Conservation (phyloP, 257 asterid species). For the Fraxinus pennsylvanica region DNA sequence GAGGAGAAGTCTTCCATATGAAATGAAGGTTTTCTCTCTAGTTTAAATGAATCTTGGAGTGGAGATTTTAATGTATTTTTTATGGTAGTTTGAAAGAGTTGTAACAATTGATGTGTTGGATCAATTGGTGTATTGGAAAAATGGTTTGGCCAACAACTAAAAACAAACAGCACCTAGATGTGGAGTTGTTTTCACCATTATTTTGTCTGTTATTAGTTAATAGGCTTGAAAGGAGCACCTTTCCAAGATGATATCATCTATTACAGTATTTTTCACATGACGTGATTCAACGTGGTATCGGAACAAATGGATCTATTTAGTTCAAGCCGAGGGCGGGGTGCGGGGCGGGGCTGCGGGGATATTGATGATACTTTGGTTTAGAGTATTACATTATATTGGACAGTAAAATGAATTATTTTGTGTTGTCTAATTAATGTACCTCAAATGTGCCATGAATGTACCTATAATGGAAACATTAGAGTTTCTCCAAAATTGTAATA, state of each 20-base stretch:
- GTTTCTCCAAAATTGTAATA: not conserved
- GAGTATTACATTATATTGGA: not conserved
- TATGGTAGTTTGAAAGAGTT: slow-evolving; percentile 18
- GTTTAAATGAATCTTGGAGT: slow-evolving; percentile 18
- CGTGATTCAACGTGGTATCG: too few relatives aligned
- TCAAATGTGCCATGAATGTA: not conserved
- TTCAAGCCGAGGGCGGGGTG: too few relatives aligned
- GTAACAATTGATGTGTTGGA: slow-evolving; percentile 23
- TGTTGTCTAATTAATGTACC: not conserved
- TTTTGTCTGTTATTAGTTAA: slow-evolving; percentile 10
- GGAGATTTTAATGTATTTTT: not conserved
- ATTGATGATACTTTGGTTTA: too few relatives aligned
- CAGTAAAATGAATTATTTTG: not conserved
- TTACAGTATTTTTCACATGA: not conserved
- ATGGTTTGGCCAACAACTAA: slow-evolving; percentile 64
- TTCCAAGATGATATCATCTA: not conserved
- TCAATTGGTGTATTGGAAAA: slow-evolving; percentile 19
- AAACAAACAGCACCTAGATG: slow-evolving; percentile 32
- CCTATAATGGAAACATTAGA: not conserved
- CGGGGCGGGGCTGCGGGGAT: too few relatives aligned
- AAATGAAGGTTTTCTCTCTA: not conserved
- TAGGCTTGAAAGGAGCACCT: slow-evolving; percentile 15
- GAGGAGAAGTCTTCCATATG: slow-evolving; percentile 28
- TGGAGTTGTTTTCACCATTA: slow-evolving; percentile 41
- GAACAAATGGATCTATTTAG: too few relatives aligned